These are phyloP conservation scores for Paecilomyces dactylethromorphus DNA, from an alignment of 2,329 filamentous ascomycete genomes.

Conservation along the genomic window DNA sequence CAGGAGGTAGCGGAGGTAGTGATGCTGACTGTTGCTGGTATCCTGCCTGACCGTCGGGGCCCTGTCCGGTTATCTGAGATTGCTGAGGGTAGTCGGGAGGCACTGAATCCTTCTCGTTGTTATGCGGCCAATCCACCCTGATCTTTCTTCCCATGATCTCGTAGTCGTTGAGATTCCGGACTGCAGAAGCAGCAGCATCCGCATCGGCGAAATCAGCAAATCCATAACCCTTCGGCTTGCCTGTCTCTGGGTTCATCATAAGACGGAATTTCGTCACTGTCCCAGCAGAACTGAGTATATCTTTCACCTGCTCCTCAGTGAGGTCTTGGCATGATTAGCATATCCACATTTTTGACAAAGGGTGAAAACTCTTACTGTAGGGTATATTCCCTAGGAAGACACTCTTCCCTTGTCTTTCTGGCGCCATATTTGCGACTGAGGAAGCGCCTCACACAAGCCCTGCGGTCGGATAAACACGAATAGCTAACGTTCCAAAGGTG, in stretches of 20 bases:
- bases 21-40: slow-evolving; percentile 43
- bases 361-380: slow-evolving; percentile 69
- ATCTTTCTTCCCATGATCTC: slow-evolving; percentile 94
- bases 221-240: slow-evolving; percentile 90
- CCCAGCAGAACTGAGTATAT: slow-evolving; percentile 85
- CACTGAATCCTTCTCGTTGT: slow-evolving; percentile 68
- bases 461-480: neutral
- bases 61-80: slow-evolving; percentile 29
- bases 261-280: slow-evolving; percentile 87
- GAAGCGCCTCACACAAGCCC: neutral
- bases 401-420: slow-evolving; percentile 38
- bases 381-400: slow-evolving; percentile 55
- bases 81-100: slow-evolving; percentile 43
- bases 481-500: neutral
- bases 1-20: slow-evolving; percentile 75
- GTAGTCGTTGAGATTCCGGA: slow-evolving; percentile 90
- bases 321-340: slow-evolving; percentile 56
- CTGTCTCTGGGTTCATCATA: slow-evolving; percentile 92
- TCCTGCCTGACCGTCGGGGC: slow-evolving; percentile 22
- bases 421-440: slow-evolving; percentile 30
- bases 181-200: slow-evolving; percentile 85
- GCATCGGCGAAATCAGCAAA: slow-evolving; percentile 94
- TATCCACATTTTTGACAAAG: slow-evolving; percentile 14
- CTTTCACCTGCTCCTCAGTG: slow-evolving; percentile 90
- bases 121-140: slow-evolving; percentile 92